phyloP scores from a whole-genome alignment of 163 green algal species.

The Trebouxia gelatinosa region DNA sequence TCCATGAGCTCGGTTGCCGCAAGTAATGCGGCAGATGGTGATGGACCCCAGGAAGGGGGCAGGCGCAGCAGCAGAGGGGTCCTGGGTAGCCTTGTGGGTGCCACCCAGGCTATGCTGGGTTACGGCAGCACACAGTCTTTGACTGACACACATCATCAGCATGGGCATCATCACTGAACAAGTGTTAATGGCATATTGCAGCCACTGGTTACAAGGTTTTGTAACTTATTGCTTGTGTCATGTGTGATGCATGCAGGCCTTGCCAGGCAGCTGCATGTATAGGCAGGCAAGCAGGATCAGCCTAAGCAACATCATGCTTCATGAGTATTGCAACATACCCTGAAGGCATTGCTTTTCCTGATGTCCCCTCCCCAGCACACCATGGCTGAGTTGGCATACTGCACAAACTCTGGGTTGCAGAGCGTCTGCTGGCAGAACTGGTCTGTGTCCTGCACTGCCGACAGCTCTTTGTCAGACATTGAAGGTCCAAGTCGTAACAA shows the following conservation, averaged over 20 bases:
- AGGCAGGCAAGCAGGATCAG: too few relatives aligned
- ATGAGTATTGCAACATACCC: conserved; percentile 28
- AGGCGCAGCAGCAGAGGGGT: neutral
- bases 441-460: conserved; percentile 72
- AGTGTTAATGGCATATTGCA: too few relatives aligned
- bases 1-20: conserved; percentile 16
- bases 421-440: conserved; percentile 67
- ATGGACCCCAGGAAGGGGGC: neutral
- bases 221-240: too few relatives aligned
- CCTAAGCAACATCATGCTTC: neutral
- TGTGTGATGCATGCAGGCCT: too few relatives aligned
- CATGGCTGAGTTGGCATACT: conserved; percentile 64
- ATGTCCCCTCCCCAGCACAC: conserved; percentile 78
- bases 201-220: too few relatives aligned
- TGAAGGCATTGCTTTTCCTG: conserved; percentile 61
- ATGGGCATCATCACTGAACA: too few relatives aligned
- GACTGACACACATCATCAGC: neutral
- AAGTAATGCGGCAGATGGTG: neutral
- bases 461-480: too few relatives aligned
- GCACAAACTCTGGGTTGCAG: conserved; percentile 56
- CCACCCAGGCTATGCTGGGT: conserved; percentile 15
- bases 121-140: neutral
- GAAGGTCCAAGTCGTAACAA: too few relatives aligned
- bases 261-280: too few relatives aligned
- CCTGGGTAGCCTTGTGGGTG: conserved; percentile 2